Conservation (phyloP, 140 eudicot genomes). For the Cichorium intybus region DNA sequence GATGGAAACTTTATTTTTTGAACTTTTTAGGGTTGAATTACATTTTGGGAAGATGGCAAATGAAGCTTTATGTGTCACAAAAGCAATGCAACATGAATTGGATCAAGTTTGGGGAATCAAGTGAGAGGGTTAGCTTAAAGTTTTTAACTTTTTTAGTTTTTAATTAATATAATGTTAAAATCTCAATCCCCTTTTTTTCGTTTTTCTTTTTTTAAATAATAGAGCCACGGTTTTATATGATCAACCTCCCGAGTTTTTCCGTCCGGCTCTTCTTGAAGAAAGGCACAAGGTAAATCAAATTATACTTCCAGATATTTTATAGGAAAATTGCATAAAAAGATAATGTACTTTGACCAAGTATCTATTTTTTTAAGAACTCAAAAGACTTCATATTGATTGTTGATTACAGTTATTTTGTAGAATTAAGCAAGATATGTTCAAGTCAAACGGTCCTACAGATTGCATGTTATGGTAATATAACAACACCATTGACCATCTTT, state of each 20-base stretch:
- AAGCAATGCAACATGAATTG: constrained; percentile 96
- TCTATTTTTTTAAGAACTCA: too few relatives aligned
- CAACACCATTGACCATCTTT: too few relatives aligned
- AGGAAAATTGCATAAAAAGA: background rate
- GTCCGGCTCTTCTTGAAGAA: constrained; percentile 72
- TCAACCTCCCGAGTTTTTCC: constrained; percentile 97
- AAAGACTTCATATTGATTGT: constrained; percentile 15
- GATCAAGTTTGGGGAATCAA: constrained; percentile 92
- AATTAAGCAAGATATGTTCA: constrained; percentile 47
- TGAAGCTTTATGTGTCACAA: constrained; percentile 89
- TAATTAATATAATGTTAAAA: background rate
- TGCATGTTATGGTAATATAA: constrained; percentile 71
- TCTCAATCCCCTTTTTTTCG: background rate
- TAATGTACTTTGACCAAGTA: too few relatives aligned
- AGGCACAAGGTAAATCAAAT: constrained; percentile 65
- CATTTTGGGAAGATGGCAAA: constrained; percentile 89
- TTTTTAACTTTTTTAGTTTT: too few relatives aligned
- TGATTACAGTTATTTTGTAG: constrained; percentile 75
- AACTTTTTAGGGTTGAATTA: constrained; percentile 60
- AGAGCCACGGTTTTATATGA: constrained; percentile 94
- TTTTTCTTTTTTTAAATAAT: constrained; percentile 9
- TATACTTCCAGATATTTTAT: background rate
- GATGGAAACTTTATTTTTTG: constrained; percentile 2
- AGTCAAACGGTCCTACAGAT: constrained; percentile 51
- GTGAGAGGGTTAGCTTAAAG: constrained; percentile 43